Conservation (phyloP, 148 eudicot species). For the Heliosperma pusillum region DNA sequence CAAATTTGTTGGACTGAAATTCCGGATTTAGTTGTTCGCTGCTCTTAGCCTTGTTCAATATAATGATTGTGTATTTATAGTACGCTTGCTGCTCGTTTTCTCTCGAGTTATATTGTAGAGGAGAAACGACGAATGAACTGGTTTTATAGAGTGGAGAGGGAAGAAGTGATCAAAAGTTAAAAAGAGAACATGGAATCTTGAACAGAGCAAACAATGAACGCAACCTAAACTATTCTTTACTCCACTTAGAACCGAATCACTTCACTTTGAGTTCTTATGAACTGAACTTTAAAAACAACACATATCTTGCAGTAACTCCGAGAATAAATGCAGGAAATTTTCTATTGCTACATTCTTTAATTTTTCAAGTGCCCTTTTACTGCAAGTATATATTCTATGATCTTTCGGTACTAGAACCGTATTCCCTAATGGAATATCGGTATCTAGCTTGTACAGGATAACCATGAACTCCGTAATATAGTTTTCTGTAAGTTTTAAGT, state of each 20-base stretch:
- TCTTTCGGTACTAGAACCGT: constrained; percentile 56
- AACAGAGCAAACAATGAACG: constrained; percentile 37
- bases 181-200: constrained; percentile 64
- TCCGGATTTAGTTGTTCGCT: constrained; percentile 9
- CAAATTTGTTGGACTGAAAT: constrained; percentile 12
- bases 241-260: constrained; percentile 25
- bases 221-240: constrained; percentile 42
- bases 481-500: constrained; percentile 36
- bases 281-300: constrained; percentile 43
- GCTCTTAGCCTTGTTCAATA: constrained; percentile 12
- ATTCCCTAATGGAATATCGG: constrained; percentile 52
- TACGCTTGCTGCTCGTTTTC: constrained; percentile 22
- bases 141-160: constrained; percentile 44
- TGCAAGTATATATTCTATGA: constrained; percentile 29
- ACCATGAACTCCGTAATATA: constrained; percentile 19
- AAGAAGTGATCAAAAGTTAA: constrained; percentile 28
- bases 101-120: constrained; percentile 28
- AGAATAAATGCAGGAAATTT: constrained; percentile 52
- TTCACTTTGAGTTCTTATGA: constrained; percentile 34
- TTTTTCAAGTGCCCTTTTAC: constrained; percentile 19
- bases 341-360: constrained; percentile 35
- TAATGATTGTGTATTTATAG: not conserved
- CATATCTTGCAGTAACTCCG: constrained; percentile 52
- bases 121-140: constrained; percentile 31
- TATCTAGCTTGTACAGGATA: constrained; percentile 21